Conservation (phyloP, 2,329 filamentous ascomycete species). For the Calonectria crousiana region DNA sequence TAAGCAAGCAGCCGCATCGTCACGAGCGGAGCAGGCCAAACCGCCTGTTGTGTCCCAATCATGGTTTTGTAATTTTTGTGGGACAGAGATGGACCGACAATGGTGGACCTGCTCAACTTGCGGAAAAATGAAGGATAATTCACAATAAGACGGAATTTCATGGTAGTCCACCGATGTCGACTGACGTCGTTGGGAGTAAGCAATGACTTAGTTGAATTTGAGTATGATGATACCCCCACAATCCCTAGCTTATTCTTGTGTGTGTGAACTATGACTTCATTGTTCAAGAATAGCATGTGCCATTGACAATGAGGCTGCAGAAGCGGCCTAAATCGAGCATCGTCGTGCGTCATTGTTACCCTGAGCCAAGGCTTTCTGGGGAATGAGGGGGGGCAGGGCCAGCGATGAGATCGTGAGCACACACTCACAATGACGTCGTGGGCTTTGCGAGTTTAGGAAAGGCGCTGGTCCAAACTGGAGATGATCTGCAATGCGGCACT, state of each 20-base stretch:
- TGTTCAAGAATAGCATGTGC: slow-evolving; percentile 7
- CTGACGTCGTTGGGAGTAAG: slow-evolving; percentile 3
- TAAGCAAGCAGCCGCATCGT: slow-evolving; percentile 23
- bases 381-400: slow-evolving; percentile 34
- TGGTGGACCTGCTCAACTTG: slow-evolving; percentile 71
- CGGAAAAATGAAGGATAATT: slow-evolving; percentile 66
- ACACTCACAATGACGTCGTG: slow-evolving; percentile 35
- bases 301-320: slow-evolving; percentile 14
- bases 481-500: slow-evolving; percentile 45
- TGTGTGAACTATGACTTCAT: slow-evolving; percentile 41
- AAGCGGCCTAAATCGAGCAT: slow-evolving; percentile 12
- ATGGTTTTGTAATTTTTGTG: slow-evolving; percentile 67
- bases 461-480: slow-evolving; percentile 48
- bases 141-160: slow-evolving; percentile 41
- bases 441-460: slow-evolving; percentile 43
- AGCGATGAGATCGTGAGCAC: slow-evolving; percentile 39
- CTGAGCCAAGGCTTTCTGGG: slow-evolving; percentile 15
- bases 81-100: slow-evolving; percentile 62
- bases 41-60: slow-evolving; percentile 41
- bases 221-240: slow-evolving; percentile 23
- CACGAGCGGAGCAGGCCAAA: slow-evolving; percentile 26
- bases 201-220: slow-evolving; percentile 19
- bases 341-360: slow-evolving; percentile 17
- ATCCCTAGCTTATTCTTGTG: slow-evolving; percentile 20
- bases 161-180: background rate